Evolutionary conservation across 1,284 basidiomycete species (phyloP), one percentile per base, ranked within the genome.

Genomic region (Malassezia arunalokei): DNA sequence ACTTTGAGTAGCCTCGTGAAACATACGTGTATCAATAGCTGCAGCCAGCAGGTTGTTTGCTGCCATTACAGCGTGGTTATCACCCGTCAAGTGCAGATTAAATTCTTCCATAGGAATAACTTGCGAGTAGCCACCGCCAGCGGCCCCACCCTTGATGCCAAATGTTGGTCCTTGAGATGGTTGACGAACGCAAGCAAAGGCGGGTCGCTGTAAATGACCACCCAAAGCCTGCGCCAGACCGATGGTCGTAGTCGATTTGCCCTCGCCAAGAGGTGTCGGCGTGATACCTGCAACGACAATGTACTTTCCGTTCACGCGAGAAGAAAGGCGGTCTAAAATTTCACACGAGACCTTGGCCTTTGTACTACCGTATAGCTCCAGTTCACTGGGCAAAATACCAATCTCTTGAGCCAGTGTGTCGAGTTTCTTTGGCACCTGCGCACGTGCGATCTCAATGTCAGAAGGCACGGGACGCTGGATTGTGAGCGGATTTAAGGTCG

Each of bases 41-140:
- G 92, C 92, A 55, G 92, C 92, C 28, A 96, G 80, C 63, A 98
- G 76, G 76, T 98, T 98, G 78, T 98, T 98, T 42, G 92, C 94
- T 43, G 92, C 92, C 29, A 88, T 89, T 20, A 96, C 87, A 47
- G 94, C 92, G 72, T 98, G 92, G 57, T 96, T 96, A 76, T 98
- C 92, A 64, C 92, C 92, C 37, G 92, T 99, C 72, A 98, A 77
- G 74, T 98, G 94, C 51, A 92, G 76, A 74, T 92, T 94, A 75
- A 94, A 94, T 83, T 95, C 91, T 71, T 95, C 91, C 91, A 95
- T 95, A 47, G 91, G 91, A 76, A 96, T 96, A 67, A 98, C 87
- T 75, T 98, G 92, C 73, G 88, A 90, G 78, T 98, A 99, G 54
- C 92, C 92, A 63, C 92, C 92, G 49, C 94, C 92, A 48, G 92